A percentile compares a stretch with the other conserved stretches of the same genome.
phyloP scores from a whole-genome alignment of 805 yeast genomes.

The Lachancea meyersii region DNA sequence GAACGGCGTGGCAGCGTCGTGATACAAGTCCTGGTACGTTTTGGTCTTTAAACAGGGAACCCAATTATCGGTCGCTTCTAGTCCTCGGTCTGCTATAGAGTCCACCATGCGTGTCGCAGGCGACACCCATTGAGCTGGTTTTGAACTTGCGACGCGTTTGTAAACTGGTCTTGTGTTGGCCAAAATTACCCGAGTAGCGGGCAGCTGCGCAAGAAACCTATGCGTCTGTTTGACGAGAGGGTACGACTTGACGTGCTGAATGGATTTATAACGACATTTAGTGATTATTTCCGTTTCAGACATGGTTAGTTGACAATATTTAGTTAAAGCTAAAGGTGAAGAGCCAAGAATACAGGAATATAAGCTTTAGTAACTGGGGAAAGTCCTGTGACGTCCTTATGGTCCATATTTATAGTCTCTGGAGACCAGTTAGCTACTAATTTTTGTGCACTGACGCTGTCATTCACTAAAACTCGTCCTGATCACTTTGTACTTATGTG shows the following conservation, averaged over 20 bases:
- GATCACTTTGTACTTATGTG: background rate
- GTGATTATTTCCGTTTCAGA: conserved; percentile 1
- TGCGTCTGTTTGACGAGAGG: conserved; percentile 43
- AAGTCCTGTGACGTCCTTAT: too few species aligned
- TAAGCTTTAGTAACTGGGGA: too few species aligned
- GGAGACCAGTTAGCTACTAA: too few species aligned
- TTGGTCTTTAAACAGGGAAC: conserved; percentile 56
- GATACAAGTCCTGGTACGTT: conserved; percentile 44
- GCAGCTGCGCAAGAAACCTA: conserved; percentile 31
- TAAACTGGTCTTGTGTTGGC: conserved; percentile 32
- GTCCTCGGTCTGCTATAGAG: conserved; percentile 47
- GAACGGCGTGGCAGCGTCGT: conserved; percentile 47
- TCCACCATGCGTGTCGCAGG: conserved; percentile 47
- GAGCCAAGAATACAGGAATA: background rate
- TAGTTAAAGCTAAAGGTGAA: background rate
- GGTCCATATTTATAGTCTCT: too few species aligned
- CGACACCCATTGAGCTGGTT: conserved; percentile 34
- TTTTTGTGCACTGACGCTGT: conserved; percentile 3
- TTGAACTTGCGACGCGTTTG: conserved; percentile 26
- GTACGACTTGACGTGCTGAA: conserved; percentile 41
- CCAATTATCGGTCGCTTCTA: conserved; percentile 49
- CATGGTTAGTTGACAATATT: background rate
- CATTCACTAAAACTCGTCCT: background rate
- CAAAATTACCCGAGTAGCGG: conserved; percentile 33
- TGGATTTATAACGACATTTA: conserved; percentile 25